phyloP scores from a whole-genome alignment of 176 grass and related monocot species.

The Triticum monococcum region DNA sequence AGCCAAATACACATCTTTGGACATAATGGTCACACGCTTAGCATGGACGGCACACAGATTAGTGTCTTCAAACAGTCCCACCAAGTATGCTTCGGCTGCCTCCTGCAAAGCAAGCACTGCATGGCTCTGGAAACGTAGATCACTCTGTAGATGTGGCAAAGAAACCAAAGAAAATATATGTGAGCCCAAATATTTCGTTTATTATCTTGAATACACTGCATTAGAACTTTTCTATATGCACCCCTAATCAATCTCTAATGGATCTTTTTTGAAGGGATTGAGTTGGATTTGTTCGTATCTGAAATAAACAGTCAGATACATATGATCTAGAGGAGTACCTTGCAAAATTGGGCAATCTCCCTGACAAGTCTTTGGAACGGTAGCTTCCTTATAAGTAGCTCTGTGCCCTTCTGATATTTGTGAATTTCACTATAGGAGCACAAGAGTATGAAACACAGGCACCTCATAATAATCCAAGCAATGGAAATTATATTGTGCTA shows the following conservation, averaged over 20 bases:
- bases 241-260: background rate
- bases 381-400: background rate
- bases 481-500: background rate
- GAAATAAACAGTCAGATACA: background rate
- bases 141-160: constrained; percentile 11
- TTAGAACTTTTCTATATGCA: background rate
- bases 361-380: constrained; percentile 29
- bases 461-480: no score
- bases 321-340: background rate
- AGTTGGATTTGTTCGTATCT: background rate
- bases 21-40: constrained; percentile 38
- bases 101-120: constrained; percentile 24
- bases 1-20: constrained; percentile 39
- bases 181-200: background rate
- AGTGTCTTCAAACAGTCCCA: constrained; percentile 38
- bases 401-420: background rate
- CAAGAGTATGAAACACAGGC: background rate
- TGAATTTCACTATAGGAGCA: background rate
- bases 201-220: background rate
- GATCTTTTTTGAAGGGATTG: background rate
- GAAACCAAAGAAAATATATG: background rate
- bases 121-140: background rate
- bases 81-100: constrained; percentile 29
- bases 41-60: constrained; percentile 42
- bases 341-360: constrained; percentile 34